Evolutionary conservation across 176 grass and related monocot genomes (phyloP), one percentile per base, ranked within the genome.

Genomic region (Triticum dicoccoides): DNA sequence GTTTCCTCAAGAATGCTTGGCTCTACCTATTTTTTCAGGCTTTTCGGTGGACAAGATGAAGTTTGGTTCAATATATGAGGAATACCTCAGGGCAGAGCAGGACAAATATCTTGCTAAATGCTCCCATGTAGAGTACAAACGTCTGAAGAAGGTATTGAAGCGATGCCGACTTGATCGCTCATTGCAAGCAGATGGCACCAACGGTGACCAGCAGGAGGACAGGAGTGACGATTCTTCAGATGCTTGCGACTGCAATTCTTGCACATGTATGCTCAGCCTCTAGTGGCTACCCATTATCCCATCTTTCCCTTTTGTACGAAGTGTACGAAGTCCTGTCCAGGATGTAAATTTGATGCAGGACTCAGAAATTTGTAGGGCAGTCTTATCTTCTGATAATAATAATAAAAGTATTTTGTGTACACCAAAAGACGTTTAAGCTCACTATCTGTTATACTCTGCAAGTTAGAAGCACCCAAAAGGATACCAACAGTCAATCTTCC

Each of bases 131-230:
- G 85, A 95, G 81, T 95, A 95, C 75, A 95, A 92, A 82, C 90
- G 86, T 51, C 90, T 95, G 21, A 95, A 95, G 76, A 95, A 92
- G 80, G 90, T 95, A 24, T 66, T 95, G 83, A 95, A 95, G 90
- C 87, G 37, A 79, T 95, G 93, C 23, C 79, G 85, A 64, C 62
- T 84, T 78, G 88, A 83, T 70, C 90, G 90, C 17, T 81, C 82
- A 71, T 25, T 84, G 24, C 80, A 86, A 79, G 89, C 78, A 74
- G 72, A 91, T 79, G 63, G 24, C 44, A 64, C 32, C 65, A 69
- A 62, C 73, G 37, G 5, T 65, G 63, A 85, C 20, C 73, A 87
- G 32, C 59, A 86, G 38, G 66, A 80, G 32, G 74, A 87, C 5
- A 87, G 66, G 30, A 83, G 14, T 21, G 27, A 85, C 0, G 81